Percentiles rank a stretch among this genome's conserved stretches.
phyloP scores from a whole-genome alignment of 176 grass and related monocot genomes.

The Bolboschoenus planiculmis region DNA sequence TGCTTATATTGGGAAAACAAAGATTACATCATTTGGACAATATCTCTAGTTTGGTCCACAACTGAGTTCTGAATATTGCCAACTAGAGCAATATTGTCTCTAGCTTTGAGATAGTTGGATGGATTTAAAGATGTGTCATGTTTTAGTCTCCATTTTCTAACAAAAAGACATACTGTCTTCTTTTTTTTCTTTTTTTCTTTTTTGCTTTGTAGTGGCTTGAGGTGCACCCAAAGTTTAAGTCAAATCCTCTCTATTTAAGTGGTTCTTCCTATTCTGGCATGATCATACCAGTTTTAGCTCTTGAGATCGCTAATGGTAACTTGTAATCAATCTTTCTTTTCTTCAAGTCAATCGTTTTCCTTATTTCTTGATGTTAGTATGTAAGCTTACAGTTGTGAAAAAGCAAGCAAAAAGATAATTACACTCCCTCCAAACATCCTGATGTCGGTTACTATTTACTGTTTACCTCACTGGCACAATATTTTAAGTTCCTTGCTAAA shows the following conservation, averaged over 20 bases:
- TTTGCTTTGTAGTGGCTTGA: slow-evolving; percentile 32
- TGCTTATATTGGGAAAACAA: background rate
- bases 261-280: slow-evolving; percentile 69
- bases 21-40: no score
- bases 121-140: background rate
- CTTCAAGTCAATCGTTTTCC: background rate
- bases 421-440: background rate
- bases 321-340: background rate
- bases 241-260: slow-evolving; percentile 62
- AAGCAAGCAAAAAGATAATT: background rate
- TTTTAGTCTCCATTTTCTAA: background rate
- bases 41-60: background rate
- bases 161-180: no score
- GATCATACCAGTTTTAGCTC: slow-evolving; percentile 41
- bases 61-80: background rate
- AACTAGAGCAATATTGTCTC: background rate
- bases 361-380: background rate
- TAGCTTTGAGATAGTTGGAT: background rate
- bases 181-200: no score
- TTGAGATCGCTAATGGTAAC: slow-evolving; percentile 34
- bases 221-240: slow-evolving; percentile 47
- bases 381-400: background rate
- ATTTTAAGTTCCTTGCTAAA: background rate
- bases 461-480: background rate
- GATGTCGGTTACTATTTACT: background rate